Evolutionary conservation across 352 stramenopile species (phyloP).

Genomic region (Phytopythium chamaehyphon): DNA sequence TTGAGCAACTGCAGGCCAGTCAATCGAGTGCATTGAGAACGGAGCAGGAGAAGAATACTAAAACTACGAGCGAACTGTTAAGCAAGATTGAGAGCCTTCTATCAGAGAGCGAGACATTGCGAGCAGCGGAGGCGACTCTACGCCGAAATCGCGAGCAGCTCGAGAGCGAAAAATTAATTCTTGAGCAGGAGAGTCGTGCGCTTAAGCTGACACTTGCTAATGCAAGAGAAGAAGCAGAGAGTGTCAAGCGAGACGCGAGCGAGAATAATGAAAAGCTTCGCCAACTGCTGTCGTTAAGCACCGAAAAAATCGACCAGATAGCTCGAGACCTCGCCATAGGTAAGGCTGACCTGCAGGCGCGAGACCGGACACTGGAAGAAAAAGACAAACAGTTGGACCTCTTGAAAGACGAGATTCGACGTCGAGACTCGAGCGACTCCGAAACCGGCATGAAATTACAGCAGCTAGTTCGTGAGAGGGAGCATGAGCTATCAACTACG

Average conservation of each 20-base stretch:
- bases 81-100: constrained; percentile 63
- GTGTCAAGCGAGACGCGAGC: constrained; percentile 48
- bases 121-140: constrained; percentile 40
- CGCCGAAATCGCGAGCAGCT: constrained; percentile 52
- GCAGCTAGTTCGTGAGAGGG: constrained; percentile 32
- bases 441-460: constrained; percentile 29
- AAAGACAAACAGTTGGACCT: neutral
- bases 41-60: constrained; percentile 26
- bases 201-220: constrained; percentile 45
- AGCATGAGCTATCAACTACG: constrained; percentile 31
- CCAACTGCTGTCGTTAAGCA: constrained; percentile 30
- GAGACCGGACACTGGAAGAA: neutral
- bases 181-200: constrained; percentile 26
- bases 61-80: constrained; percentile 50
- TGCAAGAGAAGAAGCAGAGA: constrained; percentile 40
- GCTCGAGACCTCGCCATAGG: constrained; percentile 5
- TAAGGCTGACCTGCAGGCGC: neutral
- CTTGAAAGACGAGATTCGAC: neutral
- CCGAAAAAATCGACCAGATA: constrained; percentile 38
- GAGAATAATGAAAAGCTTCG: constrained; percentile 37
- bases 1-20: constrained; percentile 8
- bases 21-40: neutral
- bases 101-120: constrained; percentile 38
- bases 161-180: constrained; percentile 26
- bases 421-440: constrained; percentile 1